A percentile compares a stretch with the other conserved stretches of the same genome.
These are phyloP conservation scores for Hortaea werneckii DNA, from an alignment of 2,329 filamentous ascomycete species.

Conservation along the genomic window DNA sequence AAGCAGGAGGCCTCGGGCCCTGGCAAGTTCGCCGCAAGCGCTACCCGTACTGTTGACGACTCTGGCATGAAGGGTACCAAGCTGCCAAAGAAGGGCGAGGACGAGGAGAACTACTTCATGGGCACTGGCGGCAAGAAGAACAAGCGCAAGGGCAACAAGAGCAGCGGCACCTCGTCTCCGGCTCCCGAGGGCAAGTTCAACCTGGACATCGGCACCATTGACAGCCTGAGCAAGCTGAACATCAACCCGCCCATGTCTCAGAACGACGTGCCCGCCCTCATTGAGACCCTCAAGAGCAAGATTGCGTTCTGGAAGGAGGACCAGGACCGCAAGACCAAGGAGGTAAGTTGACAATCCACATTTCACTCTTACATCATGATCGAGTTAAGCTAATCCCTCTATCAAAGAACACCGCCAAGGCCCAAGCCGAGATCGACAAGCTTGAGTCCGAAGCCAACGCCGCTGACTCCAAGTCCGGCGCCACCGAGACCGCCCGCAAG, in stretches of 20 bases:
- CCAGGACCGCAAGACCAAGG: constrained; percentile 80
- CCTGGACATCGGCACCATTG: constrained; percentile 81
- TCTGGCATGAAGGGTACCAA: constrained; percentile 76
- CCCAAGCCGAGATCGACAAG: constrained; percentile 86
- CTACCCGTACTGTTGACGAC: constrained; percentile 74
- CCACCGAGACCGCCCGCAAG: constrained; percentile 43
- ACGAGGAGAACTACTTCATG: constrained; percentile 75
- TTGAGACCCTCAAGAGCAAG: constrained; percentile 90
- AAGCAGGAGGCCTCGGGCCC: constrained; percentile 53
- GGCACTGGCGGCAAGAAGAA: constrained; percentile 69
- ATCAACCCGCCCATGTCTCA: constrained; percentile 83
- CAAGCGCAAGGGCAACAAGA: constrained; percentile 64
- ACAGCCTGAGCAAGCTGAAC: constrained; percentile 74
- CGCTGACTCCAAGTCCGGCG: constrained; percentile 37
- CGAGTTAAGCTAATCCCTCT: constrained; percentile 13
- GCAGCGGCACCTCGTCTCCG: constrained; percentile 51
- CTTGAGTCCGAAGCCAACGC: constrained; percentile 61
- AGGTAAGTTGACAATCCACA: constrained; percentile 45
- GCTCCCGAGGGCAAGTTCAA: constrained; percentile 58
- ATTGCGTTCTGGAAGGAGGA: constrained; percentile 83
- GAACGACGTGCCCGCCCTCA: constrained; percentile 64
- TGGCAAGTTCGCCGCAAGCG: constrained; percentile 66
- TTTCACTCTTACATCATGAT: background rate
- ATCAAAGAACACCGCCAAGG: constrained; percentile 87
- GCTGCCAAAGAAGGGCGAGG: constrained; percentile 68